phyloP scores from a whole-genome alignment of 1,284 basidiomycete species.

The Leucoagaricus sp. region DNA sequence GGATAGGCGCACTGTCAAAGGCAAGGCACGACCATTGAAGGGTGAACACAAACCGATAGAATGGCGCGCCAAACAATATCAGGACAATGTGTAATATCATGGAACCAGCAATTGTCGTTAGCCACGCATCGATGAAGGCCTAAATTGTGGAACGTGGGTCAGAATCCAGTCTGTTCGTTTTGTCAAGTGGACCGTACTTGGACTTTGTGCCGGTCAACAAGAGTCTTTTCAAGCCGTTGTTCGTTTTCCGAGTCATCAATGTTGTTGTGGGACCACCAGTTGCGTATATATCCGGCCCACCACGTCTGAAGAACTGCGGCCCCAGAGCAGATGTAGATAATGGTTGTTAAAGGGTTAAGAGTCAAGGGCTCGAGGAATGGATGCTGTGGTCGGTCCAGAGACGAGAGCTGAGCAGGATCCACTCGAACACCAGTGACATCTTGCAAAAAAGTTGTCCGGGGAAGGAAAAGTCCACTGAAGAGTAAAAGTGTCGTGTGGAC shows the following conservation, averaged over 20 bases:
- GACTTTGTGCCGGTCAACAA: slow-evolving; percentile 39
- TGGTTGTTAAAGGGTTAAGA: slow-evolving; percentile 57
- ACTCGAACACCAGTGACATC: slow-evolving; percentile 31
- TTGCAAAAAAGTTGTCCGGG: slow-evolving; percentile 55
- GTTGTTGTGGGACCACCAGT: slow-evolving; percentile 48
- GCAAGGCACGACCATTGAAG: slow-evolving; percentile 11
- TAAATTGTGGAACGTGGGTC: slow-evolving; percentile 24
- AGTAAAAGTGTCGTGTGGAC: slow-evolving; percentile 69
- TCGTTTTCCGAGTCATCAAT: slow-evolving; percentile 34
- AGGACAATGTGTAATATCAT: slow-evolving; percentile 49
- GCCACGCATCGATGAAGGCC: slow-evolving; percentile 50
- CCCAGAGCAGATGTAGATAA: slow-evolving; percentile 63
- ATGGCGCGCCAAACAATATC: slow-evolving; percentile 77
- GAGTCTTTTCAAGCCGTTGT: slow-evolving; percentile 42
- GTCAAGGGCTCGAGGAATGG: slow-evolving; percentile 71
- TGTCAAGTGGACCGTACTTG: slow-evolving; percentile 32
- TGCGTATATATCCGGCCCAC: slow-evolving; percentile 71
- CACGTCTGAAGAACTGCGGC: slow-evolving; percentile 61
- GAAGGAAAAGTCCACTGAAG: slow-evolving; percentile 68
- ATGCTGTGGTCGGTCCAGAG: slow-evolving; percentile 63
- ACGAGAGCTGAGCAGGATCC: slow-evolving; percentile 38
- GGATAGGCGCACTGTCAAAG: slow-evolving; percentile 15
- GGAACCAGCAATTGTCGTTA: slow-evolving; percentile 54
- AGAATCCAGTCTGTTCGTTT: slow-evolving; percentile 3
- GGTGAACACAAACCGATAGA: slow-evolving; percentile 48